A percentile compares a stretch with the other conserved stretches of the same genome.
Evolutionary conservation across 2,329 filamentous ascomycete species (phyloP).

Genomic region (Colletotrichum sp.): DNA sequence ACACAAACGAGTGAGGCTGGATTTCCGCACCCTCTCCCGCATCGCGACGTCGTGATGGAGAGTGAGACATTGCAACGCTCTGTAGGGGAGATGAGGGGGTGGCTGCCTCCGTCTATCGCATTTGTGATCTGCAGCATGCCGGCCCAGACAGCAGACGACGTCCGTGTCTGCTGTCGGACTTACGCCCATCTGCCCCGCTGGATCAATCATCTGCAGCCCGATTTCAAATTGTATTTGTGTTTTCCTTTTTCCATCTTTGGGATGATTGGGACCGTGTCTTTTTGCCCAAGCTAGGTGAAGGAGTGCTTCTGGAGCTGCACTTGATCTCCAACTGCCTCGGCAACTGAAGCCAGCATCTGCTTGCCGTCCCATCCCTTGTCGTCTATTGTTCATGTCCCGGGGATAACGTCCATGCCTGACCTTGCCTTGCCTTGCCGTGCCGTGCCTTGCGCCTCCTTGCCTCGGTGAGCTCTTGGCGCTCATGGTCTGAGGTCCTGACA

Average conservation of each 20-base stretch:
- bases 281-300: neutral
- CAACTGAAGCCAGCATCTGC: neutral
- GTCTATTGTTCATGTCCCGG: neutral
- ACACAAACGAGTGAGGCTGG: neutral
- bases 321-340: neutral
- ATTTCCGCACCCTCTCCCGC: neutral
- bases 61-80: neutral
- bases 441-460: neutral
- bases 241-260: neutral
- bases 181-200: neutral
- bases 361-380: neutral
- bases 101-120: neutral
- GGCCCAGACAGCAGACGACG: neutral
- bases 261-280: neutral
- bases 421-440: neutral
- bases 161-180: neutral
- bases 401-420: neutral
- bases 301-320: neutral
- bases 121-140: neutral
- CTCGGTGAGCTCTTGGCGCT: neutral
- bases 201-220: neutral
- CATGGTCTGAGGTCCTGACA: neutral
- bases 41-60: neutral
- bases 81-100: neutral
- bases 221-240: neutral